These are phyloP conservation scores for Schizochytrium sp. DNA, from an alignment of 108 stramenopile genomes.

Conservation along the genomic window DNA sequence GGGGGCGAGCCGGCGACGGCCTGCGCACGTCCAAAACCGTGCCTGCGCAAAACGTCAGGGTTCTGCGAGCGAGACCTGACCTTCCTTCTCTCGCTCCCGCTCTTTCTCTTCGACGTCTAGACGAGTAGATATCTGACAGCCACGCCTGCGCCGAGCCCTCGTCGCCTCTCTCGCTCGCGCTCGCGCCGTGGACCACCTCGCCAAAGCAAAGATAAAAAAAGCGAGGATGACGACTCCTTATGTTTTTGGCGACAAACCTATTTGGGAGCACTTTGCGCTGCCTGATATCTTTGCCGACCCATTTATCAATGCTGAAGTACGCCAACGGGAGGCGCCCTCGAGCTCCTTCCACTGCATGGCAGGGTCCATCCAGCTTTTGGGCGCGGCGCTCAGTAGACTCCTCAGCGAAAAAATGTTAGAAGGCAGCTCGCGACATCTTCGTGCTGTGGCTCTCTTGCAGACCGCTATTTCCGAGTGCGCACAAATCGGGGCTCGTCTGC, in stretches of 20 bases:
- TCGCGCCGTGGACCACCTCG: too few relatives aligned
- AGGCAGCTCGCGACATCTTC: neutral
- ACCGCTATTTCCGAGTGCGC: neutral
- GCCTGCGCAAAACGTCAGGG: too few relatives aligned
- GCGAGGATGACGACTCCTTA: neutral
- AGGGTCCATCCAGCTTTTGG: neutral
- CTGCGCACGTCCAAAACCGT: too few relatives aligned
- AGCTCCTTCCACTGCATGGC: conserved; percentile 6
- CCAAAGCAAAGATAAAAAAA: neutral
- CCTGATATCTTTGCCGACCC: neutral
- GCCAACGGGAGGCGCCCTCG: neutral
- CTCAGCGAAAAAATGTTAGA: neutral
- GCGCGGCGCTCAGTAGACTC: neutral
- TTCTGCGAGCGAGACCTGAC: too few relatives aligned
- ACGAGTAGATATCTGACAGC: too few relatives aligned
- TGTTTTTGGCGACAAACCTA: conserved; percentile 1
- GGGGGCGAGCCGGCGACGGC: too few relatives aligned
- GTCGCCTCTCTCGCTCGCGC: too few relatives aligned
- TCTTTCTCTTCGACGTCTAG: too few relatives aligned
- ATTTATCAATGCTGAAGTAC: neutral
- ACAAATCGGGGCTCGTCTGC: neutral
- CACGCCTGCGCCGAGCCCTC: too few relatives aligned
- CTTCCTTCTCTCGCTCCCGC: too few relatives aligned
- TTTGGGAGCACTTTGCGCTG: neutral
- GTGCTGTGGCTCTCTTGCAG: neutral